Evolutionary conservation across 164 flowering plant species (phyloP).

Genomic region (Warburgia ugandensis): DNA sequence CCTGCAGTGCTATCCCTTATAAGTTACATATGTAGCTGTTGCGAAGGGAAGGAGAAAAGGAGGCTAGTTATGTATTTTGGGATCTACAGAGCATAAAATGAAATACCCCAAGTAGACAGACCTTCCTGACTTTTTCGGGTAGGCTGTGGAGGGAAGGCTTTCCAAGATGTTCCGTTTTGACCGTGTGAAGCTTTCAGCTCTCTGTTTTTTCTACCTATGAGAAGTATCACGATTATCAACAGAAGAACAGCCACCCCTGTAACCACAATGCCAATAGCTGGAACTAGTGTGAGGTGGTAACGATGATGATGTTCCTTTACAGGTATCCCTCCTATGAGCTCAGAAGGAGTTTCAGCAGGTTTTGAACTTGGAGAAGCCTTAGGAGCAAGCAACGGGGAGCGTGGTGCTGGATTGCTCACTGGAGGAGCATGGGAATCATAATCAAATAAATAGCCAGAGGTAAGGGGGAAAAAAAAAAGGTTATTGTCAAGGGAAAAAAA

Average conservation of each 20-base stretch:
- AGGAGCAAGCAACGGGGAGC: slow-evolving; percentile 38
- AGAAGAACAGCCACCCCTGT: slow-evolving; percentile 49
- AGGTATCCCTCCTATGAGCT: slow-evolving; percentile 22
- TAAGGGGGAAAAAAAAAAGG: too few species aligned
- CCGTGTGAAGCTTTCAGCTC: slow-evolving; percentile 45
- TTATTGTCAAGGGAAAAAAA: too few species aligned
- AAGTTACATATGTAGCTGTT: too few species aligned
- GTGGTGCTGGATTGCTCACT: slow-evolving; percentile 26
- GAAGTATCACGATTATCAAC: slow-evolving; percentile 54
- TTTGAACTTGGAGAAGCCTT: slow-evolving; percentile 50
- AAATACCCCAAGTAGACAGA: slow-evolving; percentile 13
- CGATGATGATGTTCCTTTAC: slow-evolving; percentile 32
- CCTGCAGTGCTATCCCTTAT: slow-evolving; percentile 36
- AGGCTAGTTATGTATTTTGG: too few species aligned
- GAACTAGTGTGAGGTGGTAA: slow-evolving; percentile 55
- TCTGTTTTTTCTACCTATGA: slow-evolving; percentile 66
- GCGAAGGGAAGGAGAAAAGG: too few species aligned
- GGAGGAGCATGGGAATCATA: slow-evolving; percentile 2
- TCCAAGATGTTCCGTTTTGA: slow-evolving; percentile 31
- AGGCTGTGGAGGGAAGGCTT: slow-evolving; percentile 36
- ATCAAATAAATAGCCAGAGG: too few species aligned
- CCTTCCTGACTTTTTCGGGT: slow-evolving; percentile 73
- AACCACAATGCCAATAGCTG: slow-evolving; percentile 61
- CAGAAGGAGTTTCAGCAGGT: slow-evolving; percentile 53
- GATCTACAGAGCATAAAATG: too few species aligned